A percentile compares a stretch with the other conserved stretches of the same genome.
Conservation (phyloP, 805 yeast genomes). For the Peterozyma toletana region DNA sequence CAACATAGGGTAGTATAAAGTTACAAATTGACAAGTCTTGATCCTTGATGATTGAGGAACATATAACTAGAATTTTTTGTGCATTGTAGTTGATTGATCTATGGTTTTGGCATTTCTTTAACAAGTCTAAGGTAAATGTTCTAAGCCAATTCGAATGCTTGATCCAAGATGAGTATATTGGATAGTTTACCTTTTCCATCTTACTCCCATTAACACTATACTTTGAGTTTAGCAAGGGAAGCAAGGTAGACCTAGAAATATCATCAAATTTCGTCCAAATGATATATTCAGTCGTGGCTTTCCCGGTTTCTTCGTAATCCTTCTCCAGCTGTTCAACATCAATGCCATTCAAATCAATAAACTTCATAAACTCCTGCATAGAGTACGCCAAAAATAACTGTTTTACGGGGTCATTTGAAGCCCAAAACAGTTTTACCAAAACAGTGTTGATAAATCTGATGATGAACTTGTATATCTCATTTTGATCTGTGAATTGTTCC, state of each 20-base stretch:
- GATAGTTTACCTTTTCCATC: conserved; percentile 45
- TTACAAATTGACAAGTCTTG: conserved; percentile 66
- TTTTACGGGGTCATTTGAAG: conserved; percentile 78
- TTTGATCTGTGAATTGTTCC: conserved; percentile 52
- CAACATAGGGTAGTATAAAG: conserved; percentile 70
- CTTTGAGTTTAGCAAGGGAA: conserved; percentile 68
- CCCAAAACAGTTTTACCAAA: conserved; percentile 82
- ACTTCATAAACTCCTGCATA: conserved; percentile 77
- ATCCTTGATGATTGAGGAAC: conserved; percentile 57
- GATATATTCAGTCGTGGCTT: conserved; percentile 18
- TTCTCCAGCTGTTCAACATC: conserved; percentile 11
- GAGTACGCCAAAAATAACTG: conserved; percentile 82
- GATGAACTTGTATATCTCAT: conserved; percentile 61
- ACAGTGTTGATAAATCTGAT: conserved; percentile 56
- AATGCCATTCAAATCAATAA: conserved; percentile 38
- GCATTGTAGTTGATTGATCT: conserved; percentile 23
- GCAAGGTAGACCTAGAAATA: conserved; percentile 62
- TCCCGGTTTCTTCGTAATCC: conserved; percentile 10
- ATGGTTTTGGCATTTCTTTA: conserved; percentile 30
- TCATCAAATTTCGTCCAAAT: conserved; percentile 63
- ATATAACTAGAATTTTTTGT: conserved; percentile 48
- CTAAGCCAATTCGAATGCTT: conserved; percentile 69
- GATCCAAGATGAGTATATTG: conserved; percentile 51
- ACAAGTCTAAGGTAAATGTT: conserved; percentile 57
- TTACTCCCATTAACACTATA: conserved; percentile 46